Base-by-base conservation (phyloP, 2,329 filamentous ascomycete species). In the Colletotrichum sp. region DNA sequence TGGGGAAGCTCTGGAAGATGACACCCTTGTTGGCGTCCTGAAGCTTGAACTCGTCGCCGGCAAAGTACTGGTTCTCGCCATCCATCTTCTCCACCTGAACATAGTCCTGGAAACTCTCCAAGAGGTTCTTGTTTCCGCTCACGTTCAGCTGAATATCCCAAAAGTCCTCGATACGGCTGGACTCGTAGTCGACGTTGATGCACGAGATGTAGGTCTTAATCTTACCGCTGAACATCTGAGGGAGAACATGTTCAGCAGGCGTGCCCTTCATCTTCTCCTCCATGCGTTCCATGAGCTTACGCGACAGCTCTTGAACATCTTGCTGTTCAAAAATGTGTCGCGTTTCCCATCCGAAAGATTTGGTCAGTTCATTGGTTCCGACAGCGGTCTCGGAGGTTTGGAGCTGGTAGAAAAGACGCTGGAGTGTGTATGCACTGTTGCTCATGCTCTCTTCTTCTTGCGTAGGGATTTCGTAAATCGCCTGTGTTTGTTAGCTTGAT, bases 121-220 rank as follows among this genome's bases (percentile, higher is more conserved):
- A 94, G 36, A 99, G 88, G 77, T 94, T 96, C 86, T 95, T 96
- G 89, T 98, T 98, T 36, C 96, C 96, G 77, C 94, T 94, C 66
- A 99, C 97, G 79, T 98, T 99, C 79, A 99, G 91, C 83, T 99
- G 97, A 76, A 99, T 95, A 83, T 99, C 97, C 97, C 97, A 99
- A 84, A 98, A 99, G 80, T 99, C 97, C 84, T 99, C 97, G 78
- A 97, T 92, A 77, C 96, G 92, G 77, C 96, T 98, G 27, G 96
- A 98, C 87, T 98, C 96, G 87, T 98, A 99, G 81, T 98, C 93
- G 77, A 99, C 97, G 84, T 99, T 97, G 84, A 99, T 98, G 87
- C 97, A 99, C 27, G 95, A 97, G 78, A 99, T 97, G 85, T 98
- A 99, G 1, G 97, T 99, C 87, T 98, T 98, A 85, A 97, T 96